Evolutionary conservation across 306 rosid species (phyloP), one percentile per base, ranked within the genome.

Genomic region (Cucurbita moschata): DNA sequence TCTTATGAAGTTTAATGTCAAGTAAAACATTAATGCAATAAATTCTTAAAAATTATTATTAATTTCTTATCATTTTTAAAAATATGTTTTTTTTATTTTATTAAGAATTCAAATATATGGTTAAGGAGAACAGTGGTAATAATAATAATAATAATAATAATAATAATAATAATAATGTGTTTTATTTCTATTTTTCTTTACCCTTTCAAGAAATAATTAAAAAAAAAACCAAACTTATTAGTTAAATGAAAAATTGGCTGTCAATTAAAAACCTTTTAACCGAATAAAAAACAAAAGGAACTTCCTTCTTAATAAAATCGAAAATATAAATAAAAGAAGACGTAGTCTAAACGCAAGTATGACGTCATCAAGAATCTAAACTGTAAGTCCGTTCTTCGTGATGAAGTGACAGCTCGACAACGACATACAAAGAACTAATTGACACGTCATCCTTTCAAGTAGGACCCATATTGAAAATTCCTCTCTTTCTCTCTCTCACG

Each of bases 351-450:
- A 81, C 16, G 80, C 8, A 69, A 82, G 78, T 47, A 13, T 82
- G 84, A 79, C 71, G 80, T 82, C 35, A 75, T n/a, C 2, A 26
- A 71, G 61, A 51, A 83, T 80, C 79, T 71, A 82, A 63, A 7
- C 19, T 0, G n/a, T 12, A 37, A 7, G 15, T 10, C 15, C 43
- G 35, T 5, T 8, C 10, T 16, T 26, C 5, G 55, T 2, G 56
- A 43, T 57, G 68, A 80, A 77, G 53, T 81, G 84, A 80, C 80
- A 71, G 49, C 76, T 53, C 16, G 76, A 52, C 26, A 71, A 16
- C 9, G 53, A 65, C 53, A 43, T 2, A 9, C 37, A 65, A 42
- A 19, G n/a, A 0, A 9, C 4, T 18, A 43, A 7, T 4, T 16
- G 47, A 66, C 72, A 43, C 72, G 53, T 66, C 53, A 19, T 44